A percentile compares a stretch with the other conserved stretches of the same genome.
Conservation (phyloP, 1,139 yeast species). For the Saccharomycopsis crataegensis region DNA sequence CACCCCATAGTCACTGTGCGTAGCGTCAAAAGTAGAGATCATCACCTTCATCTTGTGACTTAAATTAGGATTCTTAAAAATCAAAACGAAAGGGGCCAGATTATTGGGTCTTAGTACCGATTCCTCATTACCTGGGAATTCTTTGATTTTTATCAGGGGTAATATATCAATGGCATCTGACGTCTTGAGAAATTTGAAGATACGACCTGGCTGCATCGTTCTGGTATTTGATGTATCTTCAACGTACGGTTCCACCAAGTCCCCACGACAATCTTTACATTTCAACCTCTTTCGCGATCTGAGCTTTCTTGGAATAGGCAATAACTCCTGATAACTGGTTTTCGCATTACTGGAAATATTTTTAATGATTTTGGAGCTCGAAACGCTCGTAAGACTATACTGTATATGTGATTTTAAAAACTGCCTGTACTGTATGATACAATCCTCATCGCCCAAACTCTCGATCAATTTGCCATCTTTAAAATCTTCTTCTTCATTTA, state of each 20-base stretch:
- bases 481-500: slow-evolving; percentile 12
- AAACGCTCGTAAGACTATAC: not conserved
- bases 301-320: slow-evolving; percentile 17
- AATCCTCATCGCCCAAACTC: not conserved
- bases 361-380: not conserved
- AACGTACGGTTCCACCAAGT: slow-evolving; percentile 11
- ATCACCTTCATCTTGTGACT: slow-evolving; percentile 3
- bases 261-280: slow-evolving; percentile 18
- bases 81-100: slow-evolving; percentile 1
- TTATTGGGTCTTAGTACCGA: not conserved
- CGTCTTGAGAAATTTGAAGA: slow-evolving; percentile 15
- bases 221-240: not conserved
- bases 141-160: slow-evolving; percentile 7
- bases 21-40: slow-evolving; percentile 13
- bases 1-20: slow-evolving; percentile 7
- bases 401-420: slow-evolving; percentile 8
- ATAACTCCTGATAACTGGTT: slow-evolving; percentile 1
- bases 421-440: slow-evolving; percentile 2
- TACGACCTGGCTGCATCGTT: not conserved
- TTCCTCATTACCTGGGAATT: slow-evolving; percentile 3
- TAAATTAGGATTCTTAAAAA: slow-evolving; percentile 10
- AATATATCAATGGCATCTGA: slow-evolving; percentile 15
- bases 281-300: slow-evolving; percentile 10
- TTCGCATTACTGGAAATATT: not conserved
- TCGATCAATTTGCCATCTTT: not conserved